phyloP scores from a whole-genome alignment of 2,329 filamentous ascomycete species.

The Hypoxylon sp. region DNA sequence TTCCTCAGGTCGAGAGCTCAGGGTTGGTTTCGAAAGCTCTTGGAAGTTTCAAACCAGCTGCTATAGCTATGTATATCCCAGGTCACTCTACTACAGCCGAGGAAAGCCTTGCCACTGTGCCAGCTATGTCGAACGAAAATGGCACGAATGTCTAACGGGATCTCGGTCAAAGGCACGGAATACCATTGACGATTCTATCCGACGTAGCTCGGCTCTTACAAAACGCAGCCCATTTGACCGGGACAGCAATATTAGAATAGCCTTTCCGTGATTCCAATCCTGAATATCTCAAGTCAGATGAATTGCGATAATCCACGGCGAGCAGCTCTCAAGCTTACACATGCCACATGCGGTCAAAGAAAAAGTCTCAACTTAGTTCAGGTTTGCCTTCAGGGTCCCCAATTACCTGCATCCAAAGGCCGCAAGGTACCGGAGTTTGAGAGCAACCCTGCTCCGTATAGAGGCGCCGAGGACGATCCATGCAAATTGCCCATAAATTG shows the following conservation, averaged over 20 bases:
- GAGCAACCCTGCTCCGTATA: slow-evolving; percentile 32
- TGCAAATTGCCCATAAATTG: slow-evolving; percentile 37
- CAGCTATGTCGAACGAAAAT: slow-evolving; percentile 50
- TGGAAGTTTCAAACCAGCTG: slow-evolving; percentile 31
- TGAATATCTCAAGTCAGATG: slow-evolving; percentile 27
- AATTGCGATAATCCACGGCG: slow-evolving; percentile 13
- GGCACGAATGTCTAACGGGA: slow-evolving; percentile 51
- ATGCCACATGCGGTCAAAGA: slow-evolving; percentile 37
- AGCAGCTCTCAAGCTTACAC: slow-evolving; percentile 39
- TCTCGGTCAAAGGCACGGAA: slow-evolving; percentile 49
- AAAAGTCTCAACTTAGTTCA: slow-evolving; percentile 26
- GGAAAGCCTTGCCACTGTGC: slow-evolving; percentile 46
- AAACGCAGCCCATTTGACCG: slow-evolving; percentile 30
- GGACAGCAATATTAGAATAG: slow-evolving; percentile 20
- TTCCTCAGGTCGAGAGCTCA: slow-evolving; percentile 32
- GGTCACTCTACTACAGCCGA: slow-evolving; percentile 48
- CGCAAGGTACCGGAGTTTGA: slow-evolving; percentile 42
- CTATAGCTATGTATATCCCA: slow-evolving; percentile 44
- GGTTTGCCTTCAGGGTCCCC: slow-evolving; percentile 42
- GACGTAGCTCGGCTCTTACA: slow-evolving; percentile 52
- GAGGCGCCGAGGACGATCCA: slow-evolving; percentile 19
- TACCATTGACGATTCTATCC: slow-evolving; percentile 50
- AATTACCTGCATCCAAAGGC: slow-evolving; percentile 34
- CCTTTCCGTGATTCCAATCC: slow-evolving; percentile 15
- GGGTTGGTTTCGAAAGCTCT: slow-evolving; percentile 23